A percentile compares a stretch with the other conserved stretches of the same genome.
Conservation (phyloP, 2,329 filamentous ascomycete genomes). For the Fusarium setosum region DNA sequence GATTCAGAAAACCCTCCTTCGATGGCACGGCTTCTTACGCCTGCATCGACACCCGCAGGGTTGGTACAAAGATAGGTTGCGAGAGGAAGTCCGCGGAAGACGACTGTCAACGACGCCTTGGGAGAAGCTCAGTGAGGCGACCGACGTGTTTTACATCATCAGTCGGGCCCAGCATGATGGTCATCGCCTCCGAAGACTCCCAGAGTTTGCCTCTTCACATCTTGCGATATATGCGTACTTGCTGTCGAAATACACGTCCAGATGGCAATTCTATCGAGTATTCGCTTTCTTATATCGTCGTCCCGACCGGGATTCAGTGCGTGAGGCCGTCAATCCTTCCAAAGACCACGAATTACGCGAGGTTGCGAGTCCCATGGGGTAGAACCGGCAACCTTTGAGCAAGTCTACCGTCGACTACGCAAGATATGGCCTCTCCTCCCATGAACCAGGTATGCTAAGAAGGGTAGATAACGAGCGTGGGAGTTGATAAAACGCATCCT, state of each 20-base stretch:
- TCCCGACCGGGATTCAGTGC: constrained; percentile 40
- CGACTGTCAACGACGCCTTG: not conserved
- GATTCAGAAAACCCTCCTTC: not conserved
- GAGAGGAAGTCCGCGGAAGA: constrained; percentile 12
- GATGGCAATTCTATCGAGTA: constrained; percentile 55
- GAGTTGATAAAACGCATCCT: too few species aligned
- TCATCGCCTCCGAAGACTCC: constrained; percentile 44
- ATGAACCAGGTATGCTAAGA: constrained; percentile 16
- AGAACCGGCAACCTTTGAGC: constrained; percentile 46
- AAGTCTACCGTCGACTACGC: constrained; percentile 44
- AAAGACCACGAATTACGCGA: constrained; percentile 49
- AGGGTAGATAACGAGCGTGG: not conserved
- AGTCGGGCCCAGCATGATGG: constrained; percentile 54
- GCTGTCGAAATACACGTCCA: constrained; percentile 55
- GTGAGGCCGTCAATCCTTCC: constrained; percentile 58
- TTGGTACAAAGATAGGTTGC: constrained; percentile 13
- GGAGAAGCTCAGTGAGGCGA: constrained; percentile 53
- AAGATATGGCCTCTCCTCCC: constrained; percentile 52
- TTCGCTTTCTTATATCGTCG: constrained; percentile 48
- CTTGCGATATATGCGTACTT: constrained; percentile 53
- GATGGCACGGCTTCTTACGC: constrained; percentile 4
- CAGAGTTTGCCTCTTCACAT: constrained; percentile 39
- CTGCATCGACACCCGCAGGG: not conserved
- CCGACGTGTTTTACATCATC: constrained; percentile 57
- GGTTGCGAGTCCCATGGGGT: constrained; percentile 53